Conservation (phyloP, 2,329 filamentous ascomycete species). For the Intubia oerlemansii region DNA sequence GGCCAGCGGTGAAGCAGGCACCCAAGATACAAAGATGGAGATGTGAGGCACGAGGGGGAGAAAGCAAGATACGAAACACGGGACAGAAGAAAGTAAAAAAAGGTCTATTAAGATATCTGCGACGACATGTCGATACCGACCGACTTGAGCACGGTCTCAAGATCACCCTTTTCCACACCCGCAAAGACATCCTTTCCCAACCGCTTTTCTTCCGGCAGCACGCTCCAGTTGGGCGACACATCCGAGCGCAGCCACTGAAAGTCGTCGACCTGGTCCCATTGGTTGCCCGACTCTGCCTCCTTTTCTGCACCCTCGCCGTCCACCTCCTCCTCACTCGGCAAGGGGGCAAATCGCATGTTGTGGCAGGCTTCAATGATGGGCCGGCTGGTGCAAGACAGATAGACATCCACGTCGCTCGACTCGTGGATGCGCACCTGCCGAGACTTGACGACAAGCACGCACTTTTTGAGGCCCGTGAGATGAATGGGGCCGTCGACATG, state of each 20-base stretch:
- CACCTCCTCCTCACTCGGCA: slow-evolving; percentile 21
- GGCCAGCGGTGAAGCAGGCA: no score
- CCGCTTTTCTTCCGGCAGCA: slow-evolving; percentile 38
- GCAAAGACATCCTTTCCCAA: slow-evolving; percentile 36
- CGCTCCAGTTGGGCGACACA: slow-evolving; percentile 70
- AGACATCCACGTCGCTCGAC: slow-evolving; percentile 60
- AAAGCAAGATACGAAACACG: no score
- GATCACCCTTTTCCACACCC: slow-evolving; percentile 50
- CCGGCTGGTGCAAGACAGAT: slow-evolving; percentile 59
- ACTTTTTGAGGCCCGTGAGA: slow-evolving; percentile 52
- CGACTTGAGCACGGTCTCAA: no score
- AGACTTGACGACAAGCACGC: slow-evolving; percentile 56
- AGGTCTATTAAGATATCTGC: no score
- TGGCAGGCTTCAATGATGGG: slow-evolving; percentile 88
- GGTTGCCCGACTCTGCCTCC: slow-evolving; percentile 32
- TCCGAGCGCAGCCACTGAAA: slow-evolving; percentile 91
- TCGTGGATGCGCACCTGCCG: slow-evolving; percentile 90
- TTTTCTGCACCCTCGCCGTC: slow-evolving; percentile 11
- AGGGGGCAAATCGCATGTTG: slow-evolving; percentile 54
- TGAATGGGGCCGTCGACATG: slow-evolving; percentile 64
- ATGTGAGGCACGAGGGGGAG: no score
- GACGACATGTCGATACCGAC: no score
- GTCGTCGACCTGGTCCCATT: slow-evolving; percentile 84
- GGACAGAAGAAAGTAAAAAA: neutral
- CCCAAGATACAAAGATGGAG: slow-evolving; percentile 25